These are phyloP conservation scores for Leccinellum rugosiceps DNA, from an alignment of 768 basidiomycete species.

Conservation along the genomic window DNA sequence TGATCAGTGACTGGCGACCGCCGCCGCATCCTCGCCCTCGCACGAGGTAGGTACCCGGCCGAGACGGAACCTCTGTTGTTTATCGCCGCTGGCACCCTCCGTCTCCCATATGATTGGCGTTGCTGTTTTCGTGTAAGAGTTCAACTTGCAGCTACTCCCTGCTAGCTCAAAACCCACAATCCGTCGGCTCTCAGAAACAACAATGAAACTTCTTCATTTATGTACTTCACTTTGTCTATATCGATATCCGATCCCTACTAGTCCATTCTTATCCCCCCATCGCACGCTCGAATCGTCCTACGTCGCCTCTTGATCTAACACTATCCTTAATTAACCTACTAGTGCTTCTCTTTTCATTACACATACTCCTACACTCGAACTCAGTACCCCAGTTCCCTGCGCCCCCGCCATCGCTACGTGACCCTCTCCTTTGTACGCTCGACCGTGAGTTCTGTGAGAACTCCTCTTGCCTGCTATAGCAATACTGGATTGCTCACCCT, in stretches of 20 bases:
- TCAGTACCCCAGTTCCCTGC: not conserved
- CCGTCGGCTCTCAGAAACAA: not conserved
- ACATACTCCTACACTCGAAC: not conserved
- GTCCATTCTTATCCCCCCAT: not conserved
- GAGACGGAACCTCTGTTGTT: not conserved
- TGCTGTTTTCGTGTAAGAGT: conserved; percentile 15
- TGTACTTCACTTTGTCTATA: not conserved
- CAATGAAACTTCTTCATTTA: conserved; percentile 2
- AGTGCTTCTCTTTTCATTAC: not conserved
- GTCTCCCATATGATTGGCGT: conserved; percentile 13
- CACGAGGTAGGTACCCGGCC: not conserved
- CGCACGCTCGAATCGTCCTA: not conserved
- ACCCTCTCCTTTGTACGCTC: not conserved
- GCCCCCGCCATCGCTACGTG: not conserved
- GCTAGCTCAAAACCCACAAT: not conserved
- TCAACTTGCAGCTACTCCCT: not conserved
- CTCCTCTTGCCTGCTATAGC: not conserved
- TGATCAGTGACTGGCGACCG: not conserved
- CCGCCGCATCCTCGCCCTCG: not conserved
- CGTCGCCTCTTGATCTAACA: not conserved
- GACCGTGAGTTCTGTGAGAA: conserved; percentile 10
- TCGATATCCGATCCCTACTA: not conserved
- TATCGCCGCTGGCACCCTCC: conserved; percentile 17
- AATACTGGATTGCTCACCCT: conserved; percentile 4
- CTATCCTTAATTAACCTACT: not conserved